These are phyloP conservation scores for Colletotrichum tropicicola DNA, from an alignment of 2,329 filamentous ascomycete genomes.

Conservation along the genomic window DNA sequence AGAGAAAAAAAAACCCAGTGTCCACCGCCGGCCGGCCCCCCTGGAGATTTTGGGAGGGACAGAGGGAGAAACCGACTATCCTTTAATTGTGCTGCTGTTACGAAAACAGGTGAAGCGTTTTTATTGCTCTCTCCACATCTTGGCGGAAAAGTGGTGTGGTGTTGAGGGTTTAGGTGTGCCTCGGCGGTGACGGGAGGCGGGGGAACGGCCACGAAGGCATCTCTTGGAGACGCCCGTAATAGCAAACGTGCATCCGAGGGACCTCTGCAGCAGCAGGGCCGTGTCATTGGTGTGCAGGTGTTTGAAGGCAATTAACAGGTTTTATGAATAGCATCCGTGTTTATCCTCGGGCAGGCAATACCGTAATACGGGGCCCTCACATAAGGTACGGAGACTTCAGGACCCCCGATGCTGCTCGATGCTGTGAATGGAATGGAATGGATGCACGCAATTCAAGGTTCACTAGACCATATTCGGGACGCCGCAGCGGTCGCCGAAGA, in stretches of 20 bases:
- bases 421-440: too few relatives aligned
- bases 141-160: slow-evolving; percentile 16
- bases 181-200: not conserved
- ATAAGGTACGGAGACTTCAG: slow-evolving; percentile 21
- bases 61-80: slow-evolving; percentile 20
- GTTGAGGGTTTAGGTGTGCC: not conserved
- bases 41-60: not conserved
- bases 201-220: not conserved
- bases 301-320: not conserved
- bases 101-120: slow-evolving; percentile 31
- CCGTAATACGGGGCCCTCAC: not conserved
- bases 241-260: not conserved
- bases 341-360: not conserved
- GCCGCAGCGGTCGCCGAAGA: too few relatives aligned
- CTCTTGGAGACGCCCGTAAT: not conserved
- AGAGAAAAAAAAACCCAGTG: not conserved
- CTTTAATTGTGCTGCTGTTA: slow-evolving; percentile 28
- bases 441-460: not conserved
- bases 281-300: not conserved
- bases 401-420: not conserved
- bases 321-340: slow-evolving; percentile 16
- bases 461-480: too few relatives aligned
- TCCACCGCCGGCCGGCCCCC: too few relatives aligned
- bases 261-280: not conserved
- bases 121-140: slow-evolving; percentile 25